Percentiles rank a stretch among this genome's conserved stretches.
Conservation (phyloP, 495 filamentous ascomycete genomes). For the Xylaria acuta region DNA sequence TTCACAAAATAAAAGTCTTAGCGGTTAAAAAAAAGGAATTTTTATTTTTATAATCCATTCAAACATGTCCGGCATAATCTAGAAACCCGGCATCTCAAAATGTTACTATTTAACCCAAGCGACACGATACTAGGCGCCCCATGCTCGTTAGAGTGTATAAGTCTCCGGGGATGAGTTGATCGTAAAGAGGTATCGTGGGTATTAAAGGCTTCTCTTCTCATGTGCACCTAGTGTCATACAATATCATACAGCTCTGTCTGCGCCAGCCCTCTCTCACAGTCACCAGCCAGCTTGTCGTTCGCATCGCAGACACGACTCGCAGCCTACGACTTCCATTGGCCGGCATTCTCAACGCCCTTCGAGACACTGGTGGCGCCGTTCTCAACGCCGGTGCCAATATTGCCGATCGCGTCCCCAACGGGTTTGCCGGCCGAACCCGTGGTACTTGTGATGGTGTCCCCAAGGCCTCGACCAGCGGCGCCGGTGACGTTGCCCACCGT, state of each 20-base stretch:
- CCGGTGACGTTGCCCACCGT: slow-evolving; percentile 74
- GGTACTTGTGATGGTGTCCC: slow-evolving; percentile 65
- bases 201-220: not conserved
- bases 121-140: not conserved
- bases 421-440: slow-evolving; percentile 69
- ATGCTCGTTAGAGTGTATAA: not conserved
- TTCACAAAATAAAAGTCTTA: not conserved
- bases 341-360: slow-evolving; percentile 71
- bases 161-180: not conserved
- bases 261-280: not conserved
- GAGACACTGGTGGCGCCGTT: slow-evolving; percentile 61
- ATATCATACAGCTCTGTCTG: not conserved
- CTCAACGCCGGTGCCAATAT: slow-evolving; percentile 65
- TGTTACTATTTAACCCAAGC: not conserved
- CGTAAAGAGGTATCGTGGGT: slow-evolving; percentile 15
- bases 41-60: not conserved
- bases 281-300: not conserved
- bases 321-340: slow-evolving; percentile 63
- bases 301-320: not conserved
- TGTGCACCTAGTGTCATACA: not conserved
- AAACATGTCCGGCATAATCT: not conserved
- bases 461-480: slow-evolving; percentile 67
- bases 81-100: not conserved
- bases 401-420: slow-evolving; percentile 69
- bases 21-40: not conserved